These are phyloP conservation scores for Kuraishia cidri DNA, from an alignment of 805 yeast species.

Conservation along the genomic window DNA sequence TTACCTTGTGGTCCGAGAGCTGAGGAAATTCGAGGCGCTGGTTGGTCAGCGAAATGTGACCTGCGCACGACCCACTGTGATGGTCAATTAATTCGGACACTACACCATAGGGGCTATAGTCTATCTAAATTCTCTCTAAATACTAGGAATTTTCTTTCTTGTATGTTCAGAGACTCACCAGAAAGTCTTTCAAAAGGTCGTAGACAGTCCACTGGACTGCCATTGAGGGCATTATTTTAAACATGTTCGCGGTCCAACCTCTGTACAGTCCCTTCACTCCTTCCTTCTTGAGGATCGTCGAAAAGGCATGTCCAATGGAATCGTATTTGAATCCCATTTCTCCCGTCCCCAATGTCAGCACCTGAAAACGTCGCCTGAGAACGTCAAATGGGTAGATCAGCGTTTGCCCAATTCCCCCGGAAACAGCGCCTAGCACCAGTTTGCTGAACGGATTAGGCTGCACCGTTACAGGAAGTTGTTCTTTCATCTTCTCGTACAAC, in stretches of 20 bases:
- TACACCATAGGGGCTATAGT: too few relatives aligned
- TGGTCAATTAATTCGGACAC: too few relatives aligned
- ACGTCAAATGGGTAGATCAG: slow-evolving; percentile 88
- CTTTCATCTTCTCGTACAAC: slow-evolving; percentile 76
- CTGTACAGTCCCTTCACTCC: slow-evolving; percentile 68
- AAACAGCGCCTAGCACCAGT: slow-evolving; percentile 70
- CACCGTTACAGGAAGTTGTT: slow-evolving; percentile 25
- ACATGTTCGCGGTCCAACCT: slow-evolving; percentile 71
- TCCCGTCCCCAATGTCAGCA: slow-evolving; percentile 68
- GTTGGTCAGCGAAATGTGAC: too few relatives aligned
- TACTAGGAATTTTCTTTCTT: too few relatives aligned
- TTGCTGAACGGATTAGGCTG: slow-evolving; percentile 36
- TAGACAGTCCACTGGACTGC: slow-evolving; percentile 90
- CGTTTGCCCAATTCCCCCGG: slow-evolving; percentile 88
- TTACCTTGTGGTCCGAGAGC: too few relatives aligned
- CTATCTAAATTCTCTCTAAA: too few relatives aligned
- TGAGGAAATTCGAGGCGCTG: slow-evolving; percentile 1
- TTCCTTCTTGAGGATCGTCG: slow-evolving; percentile 60
- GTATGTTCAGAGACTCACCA: too few relatives aligned
- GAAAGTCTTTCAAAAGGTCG: slow-evolving; percentile 68
- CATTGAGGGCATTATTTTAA: slow-evolving; percentile 91
- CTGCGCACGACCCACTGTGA: too few relatives aligned
- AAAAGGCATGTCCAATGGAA: slow-evolving; percentile 69
- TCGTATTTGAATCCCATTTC: slow-evolving; percentile 77
- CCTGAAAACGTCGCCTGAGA: slow-evolving; percentile 84